phyloP scores from a whole-genome alignment of 2,329 filamentous ascomycete species.

The Apiospora koreana region DNA sequence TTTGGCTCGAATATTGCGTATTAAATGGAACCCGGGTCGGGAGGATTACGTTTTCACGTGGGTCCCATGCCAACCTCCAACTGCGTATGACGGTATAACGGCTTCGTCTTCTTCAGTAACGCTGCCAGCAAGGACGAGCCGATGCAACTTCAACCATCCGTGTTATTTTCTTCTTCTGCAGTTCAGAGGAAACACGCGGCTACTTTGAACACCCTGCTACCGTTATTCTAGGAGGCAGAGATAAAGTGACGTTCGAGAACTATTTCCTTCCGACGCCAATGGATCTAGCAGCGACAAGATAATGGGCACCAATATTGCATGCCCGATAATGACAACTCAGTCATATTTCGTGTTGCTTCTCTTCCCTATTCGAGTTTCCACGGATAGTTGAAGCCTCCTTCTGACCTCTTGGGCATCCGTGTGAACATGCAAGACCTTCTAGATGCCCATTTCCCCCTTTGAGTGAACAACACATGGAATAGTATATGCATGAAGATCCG shows the following conservation, averaged over 20 bases:
- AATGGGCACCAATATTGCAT: neutral
- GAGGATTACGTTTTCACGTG: slow-evolving; percentile 2
- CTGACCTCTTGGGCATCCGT: neutral
- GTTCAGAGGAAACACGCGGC: neutral
- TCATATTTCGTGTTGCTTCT: too few species aligned
- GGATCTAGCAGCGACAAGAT: neutral
- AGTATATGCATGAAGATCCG: too few species aligned
- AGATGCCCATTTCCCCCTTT: neutral
- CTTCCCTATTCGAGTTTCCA: too few species aligned
- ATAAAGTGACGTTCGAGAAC: neutral
- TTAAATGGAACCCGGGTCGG: neutral
- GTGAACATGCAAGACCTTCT: neutral
- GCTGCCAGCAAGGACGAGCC: neutral
- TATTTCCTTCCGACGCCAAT: neutral
- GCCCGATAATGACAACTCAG: neutral
- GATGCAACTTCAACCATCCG: neutral
- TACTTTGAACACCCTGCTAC: neutral
- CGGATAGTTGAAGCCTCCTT: neutral
- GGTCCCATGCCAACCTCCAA: neutral
- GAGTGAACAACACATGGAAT: neutral
- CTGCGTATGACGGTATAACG: neutral
- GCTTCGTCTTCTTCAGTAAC: neutral
- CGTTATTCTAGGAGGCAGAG: neutral
- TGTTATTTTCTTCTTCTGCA: neutral
- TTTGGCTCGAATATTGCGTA: neutral